A percentile compares a stretch with the other conserved stretches of the same genome.
Conservation (phyloP, 306 rosid species). For the Pachyrhizus erosus region DNA sequence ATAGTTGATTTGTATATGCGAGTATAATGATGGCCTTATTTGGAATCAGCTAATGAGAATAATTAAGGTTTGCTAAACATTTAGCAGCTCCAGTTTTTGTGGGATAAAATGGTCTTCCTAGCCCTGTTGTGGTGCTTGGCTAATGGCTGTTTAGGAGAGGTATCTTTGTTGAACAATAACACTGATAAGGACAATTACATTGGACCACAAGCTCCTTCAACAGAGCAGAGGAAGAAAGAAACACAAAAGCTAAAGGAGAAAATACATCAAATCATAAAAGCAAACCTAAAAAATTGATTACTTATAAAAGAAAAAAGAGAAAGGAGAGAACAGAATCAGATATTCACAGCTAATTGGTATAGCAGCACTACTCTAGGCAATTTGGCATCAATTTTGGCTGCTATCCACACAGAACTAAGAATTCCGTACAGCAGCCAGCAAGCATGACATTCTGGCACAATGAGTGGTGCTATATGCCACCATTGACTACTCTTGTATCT, state of each 20-base stretch:
- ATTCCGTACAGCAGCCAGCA: not conserved
- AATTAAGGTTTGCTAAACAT: not conserved
- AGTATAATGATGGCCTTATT: not conserved
- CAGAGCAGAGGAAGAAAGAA: conserved; percentile 4
- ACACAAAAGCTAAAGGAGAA: not conserved
- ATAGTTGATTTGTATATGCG: not conserved
- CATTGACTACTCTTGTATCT: not conserved
- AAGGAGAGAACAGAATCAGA: not conserved
- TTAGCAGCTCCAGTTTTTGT: not conserved
- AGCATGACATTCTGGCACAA: not conserved
- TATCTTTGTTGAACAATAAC: not conserved
- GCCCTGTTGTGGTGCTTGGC: not conserved
- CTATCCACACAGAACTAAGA: not conserved
- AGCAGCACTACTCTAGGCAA: not conserved
- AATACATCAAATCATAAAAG: not conserved
- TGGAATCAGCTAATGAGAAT: not conserved
- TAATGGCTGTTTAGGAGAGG: not conserved
- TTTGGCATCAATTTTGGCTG: not conserved
- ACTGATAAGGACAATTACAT: not conserved
- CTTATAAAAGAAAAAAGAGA: not conserved
- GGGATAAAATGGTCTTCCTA: not conserved
- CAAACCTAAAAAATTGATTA: not conserved
- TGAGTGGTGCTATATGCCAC: not conserved
- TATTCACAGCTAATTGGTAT: not conserved
- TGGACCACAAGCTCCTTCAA: not conserved